These are phyloP conservation scores for Oryza meridionalis DNA, from an alignment of 176 grass and related monocot species.

Conservation along the genomic window DNA sequence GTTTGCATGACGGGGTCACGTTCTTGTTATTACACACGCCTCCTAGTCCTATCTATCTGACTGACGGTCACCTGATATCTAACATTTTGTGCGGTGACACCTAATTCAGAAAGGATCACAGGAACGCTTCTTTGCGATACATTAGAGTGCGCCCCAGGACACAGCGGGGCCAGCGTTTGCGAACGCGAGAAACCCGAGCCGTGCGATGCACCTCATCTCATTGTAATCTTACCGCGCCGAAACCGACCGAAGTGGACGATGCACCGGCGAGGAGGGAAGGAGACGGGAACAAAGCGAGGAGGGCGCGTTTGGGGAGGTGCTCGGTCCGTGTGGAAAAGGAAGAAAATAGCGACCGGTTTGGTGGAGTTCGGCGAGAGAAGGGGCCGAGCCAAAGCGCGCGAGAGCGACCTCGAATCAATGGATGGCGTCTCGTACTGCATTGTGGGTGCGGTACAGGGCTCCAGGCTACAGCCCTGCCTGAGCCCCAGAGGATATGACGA, in stretches of 20 bases:
- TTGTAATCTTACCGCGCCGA: conserved; percentile 10
- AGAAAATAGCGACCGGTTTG: conserved; percentile 3
- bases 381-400: background rate
- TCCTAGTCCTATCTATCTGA: background rate
- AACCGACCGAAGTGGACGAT: conserved; percentile 16
- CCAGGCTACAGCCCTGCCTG: background rate
- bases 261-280: background rate
- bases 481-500: background rate
- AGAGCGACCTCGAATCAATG: background rate
- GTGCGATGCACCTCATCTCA: background rate
- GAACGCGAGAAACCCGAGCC: background rate
- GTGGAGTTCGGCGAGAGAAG: conserved; percentile 31
- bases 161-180: background rate
- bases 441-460: background rate
- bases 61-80: background rate
- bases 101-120: conserved; percentile 16
- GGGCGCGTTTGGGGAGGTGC: background rate
- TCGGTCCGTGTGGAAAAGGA: conserved; percentile 24
- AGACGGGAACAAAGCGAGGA: background rate
- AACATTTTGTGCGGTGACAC: background rate
- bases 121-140: conserved; percentile 7
- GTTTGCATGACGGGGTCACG: background rate
- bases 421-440: background rate
- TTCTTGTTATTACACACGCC: background rate
- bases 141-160: background rate